Base-by-base conservation (phyloP, 129 eudicot genomes). In the Helianthus tuberosus region DNA sequence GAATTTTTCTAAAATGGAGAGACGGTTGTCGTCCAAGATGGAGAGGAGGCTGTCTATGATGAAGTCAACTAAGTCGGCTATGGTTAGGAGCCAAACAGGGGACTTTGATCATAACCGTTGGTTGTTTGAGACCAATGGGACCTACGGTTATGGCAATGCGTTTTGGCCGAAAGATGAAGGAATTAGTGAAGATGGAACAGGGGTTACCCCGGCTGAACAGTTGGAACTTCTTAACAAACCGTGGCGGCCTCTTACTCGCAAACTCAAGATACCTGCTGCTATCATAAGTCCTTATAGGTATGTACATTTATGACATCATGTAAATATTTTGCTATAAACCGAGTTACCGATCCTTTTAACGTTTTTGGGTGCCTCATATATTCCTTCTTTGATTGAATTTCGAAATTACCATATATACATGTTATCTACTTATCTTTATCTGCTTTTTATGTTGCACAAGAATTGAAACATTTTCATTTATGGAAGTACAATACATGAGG, bases 241-340 rank as follows among this genome's bases (percentile, higher is more conserved):
- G n/a, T 90, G 96, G 96, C 66, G 89, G 35, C 96, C 96, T 8
- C 94, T 90, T 39, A 88, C 94, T 58, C 88, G 94, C 15, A 88
- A 87, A 73, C 65, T 88, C 73, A 88, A 80, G 80, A 88, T 90
- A 13, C 89, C 89, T 12, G 91, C 93, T 76, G 91, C 87, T 13
- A 17, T 90, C 15, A 85, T 90, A 72, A 90, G 96, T 73, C 94
- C 96, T 61, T 90, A 90, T 65, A 75, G 96, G 94, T 90, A 79
- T 8, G 66, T 52, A 73, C 64, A 32, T 8, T 17, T 62, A 65
- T 27, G 4, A 1, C 16, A 48, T 53, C 1, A 15, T 38, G n/a
- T 25, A 11, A 29, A 25, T 54, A 12, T 57, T 79, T 6, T 44
- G 8, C 46, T 5, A 41, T 41, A 5, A 5, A 6, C 8, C 8